A percentile compares a stretch with the other conserved stretches of the same genome.
Conservation (phyloP, 2,329 filamentous ascomycete species). For the Ophiostoma fasciatum region DNA sequence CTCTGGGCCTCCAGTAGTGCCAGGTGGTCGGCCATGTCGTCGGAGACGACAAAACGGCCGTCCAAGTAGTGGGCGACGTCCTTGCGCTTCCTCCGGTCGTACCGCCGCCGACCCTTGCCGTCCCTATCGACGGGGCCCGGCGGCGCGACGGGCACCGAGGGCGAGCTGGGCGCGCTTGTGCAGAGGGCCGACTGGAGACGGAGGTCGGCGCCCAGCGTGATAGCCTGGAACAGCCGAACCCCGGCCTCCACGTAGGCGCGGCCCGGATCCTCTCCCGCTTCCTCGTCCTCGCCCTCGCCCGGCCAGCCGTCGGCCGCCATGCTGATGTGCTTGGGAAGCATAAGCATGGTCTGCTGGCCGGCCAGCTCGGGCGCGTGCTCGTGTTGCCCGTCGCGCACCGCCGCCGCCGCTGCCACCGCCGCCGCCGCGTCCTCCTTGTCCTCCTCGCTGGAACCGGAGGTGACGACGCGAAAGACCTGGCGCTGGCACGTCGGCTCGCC, state of each 20-base stretch:
- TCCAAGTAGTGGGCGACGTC: conserved; percentile 13
- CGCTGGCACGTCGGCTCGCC: conserved; percentile 12
- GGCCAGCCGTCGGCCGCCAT: background rate
- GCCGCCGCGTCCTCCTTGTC: too few species aligned
- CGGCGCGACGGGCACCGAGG: background rate
- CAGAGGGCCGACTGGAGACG: conserved; percentile 8
- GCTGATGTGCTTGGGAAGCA: background rate
- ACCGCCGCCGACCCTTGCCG: background rate
- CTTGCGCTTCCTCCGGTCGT: conserved; percentile 1
- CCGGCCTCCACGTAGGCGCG: background rate
- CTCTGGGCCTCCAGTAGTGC: background rate
- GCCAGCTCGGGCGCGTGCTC: background rate
- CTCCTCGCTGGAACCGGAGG: too few species aligned
- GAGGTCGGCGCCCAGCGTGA: conserved; percentile 7
- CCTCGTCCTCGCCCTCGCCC: background rate
- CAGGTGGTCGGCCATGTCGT: conserved; percentile 24
- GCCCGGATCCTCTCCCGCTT: background rate
- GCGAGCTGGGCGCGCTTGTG: background rate
- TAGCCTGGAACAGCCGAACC: conserved; percentile 8
- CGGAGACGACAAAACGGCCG: conserved; percentile 20
- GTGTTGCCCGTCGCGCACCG: background rate
- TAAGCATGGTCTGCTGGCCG: conserved; percentile 8
- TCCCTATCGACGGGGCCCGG: background rate
- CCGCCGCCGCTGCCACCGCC: background rate
- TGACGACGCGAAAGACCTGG: conserved; percentile 6